These are phyloP conservation scores for Truncatella angustata DNA, from an alignment of 2,329 filamentous ascomycete genomes.

Conservation along the genomic window DNA sequence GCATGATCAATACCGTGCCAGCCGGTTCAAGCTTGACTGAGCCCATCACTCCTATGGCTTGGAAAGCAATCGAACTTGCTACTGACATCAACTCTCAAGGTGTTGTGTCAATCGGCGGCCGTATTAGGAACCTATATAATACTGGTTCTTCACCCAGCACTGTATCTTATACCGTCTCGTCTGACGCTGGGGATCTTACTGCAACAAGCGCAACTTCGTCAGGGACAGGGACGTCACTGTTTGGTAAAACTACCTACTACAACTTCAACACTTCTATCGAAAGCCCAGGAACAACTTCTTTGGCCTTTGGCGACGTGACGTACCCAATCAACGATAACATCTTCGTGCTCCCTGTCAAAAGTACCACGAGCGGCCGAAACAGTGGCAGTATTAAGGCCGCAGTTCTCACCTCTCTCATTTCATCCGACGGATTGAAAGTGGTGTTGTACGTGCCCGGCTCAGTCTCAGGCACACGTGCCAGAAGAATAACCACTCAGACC, in stretches of 20 bases:
- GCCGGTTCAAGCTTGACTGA: not conserved
- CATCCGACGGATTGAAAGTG: not conserved
- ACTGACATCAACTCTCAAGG: not conserved
- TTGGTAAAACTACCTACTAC: constrained; percentile 1
- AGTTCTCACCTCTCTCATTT: not conserved
- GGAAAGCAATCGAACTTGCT: constrained; percentile 6
- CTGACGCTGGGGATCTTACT: not conserved
- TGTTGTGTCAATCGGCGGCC: not conserved
- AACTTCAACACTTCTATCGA: constrained; percentile 4
- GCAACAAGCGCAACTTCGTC: not conserved
- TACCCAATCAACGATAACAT: constrained; percentile 5
- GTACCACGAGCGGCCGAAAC: not conserved
- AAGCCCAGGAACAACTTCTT: not conserved
- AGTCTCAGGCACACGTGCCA: not conserved
- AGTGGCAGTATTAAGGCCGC: not conserved
- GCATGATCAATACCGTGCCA: constrained; percentile 7
- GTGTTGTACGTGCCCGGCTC: constrained; percentile 1
- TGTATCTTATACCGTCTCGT: not conserved
- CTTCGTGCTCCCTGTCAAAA: constrained; percentile 5
- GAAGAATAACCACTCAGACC: not conserved
- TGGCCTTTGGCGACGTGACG: constrained; percentile 1
- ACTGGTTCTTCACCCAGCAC: not conserved
- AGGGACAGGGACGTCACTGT: constrained; percentile 1
- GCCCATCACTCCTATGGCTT: constrained; percentile 3
- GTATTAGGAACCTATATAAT: constrained; percentile 5